Evolutionary conservation across 768 basidiomycete genomes (phyloP).

Genomic region (Podaxis sp.): DNA sequence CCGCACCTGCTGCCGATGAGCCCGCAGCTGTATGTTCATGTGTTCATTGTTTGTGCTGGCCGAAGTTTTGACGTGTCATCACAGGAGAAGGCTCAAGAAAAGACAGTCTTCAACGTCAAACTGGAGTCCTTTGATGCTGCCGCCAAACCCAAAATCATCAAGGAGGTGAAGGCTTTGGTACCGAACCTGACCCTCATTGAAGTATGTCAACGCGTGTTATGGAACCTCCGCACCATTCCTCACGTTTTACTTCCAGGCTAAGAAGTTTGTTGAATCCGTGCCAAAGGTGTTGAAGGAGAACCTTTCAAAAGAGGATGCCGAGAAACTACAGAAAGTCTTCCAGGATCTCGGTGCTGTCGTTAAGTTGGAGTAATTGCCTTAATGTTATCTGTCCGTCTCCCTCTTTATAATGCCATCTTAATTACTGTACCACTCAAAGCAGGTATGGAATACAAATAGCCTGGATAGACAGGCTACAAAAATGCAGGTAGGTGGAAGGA

Average conservation of each 20-base stretch:
- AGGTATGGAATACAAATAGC: constrained; percentile 22
- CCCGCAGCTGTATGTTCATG: constrained; percentile 56
- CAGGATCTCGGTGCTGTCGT: constrained; percentile 87
- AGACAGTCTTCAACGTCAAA: constrained; percentile 95
- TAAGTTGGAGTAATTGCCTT: constrained; percentile 63
- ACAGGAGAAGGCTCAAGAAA: constrained; percentile 96
- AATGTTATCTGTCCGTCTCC: constrained; percentile 13
- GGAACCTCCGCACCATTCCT: background rate
- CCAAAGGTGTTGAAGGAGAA: constrained; percentile 95
- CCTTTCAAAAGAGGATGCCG: constrained; percentile 94
- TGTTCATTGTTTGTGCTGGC: background rate
- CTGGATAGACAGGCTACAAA: constrained; percentile 16
- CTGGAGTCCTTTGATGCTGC: constrained; percentile 91
- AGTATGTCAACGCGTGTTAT: constrained; percentile 46
- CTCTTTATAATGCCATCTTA: constrained; percentile 6
- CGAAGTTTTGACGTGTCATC: background rate
- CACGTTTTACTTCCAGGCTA: constrained; percentile 61
- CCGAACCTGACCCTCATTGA: constrained; percentile 97
- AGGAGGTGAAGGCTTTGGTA: constrained; percentile 94
- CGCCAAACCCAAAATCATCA: constrained; percentile 94
- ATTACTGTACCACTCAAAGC: constrained; percentile 10
- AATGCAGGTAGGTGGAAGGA: constrained; percentile 13
- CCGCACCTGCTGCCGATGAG: constrained; percentile 62
- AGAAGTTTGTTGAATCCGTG: constrained; percentile 97
- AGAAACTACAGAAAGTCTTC: constrained; percentile 92